phyloP scores from a whole-genome alignment of 106 monocot species.

The Apostasia shenzhenica region DNA sequence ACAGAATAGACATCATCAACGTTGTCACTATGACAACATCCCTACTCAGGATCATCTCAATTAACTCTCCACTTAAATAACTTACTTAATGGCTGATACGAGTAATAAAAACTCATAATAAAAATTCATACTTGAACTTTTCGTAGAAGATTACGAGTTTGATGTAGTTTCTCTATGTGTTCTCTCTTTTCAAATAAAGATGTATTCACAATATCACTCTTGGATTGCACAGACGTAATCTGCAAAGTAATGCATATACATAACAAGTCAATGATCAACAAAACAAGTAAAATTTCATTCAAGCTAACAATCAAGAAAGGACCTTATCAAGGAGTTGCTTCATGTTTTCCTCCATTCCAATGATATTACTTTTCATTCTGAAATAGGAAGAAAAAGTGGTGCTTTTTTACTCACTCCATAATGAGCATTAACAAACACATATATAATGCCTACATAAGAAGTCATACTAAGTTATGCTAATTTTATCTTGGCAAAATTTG shows the following conservation, averaged over 20 bases:
- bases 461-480: too few relatives aligned
- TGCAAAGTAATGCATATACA: slow-evolving; percentile 14
- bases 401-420: background rate
- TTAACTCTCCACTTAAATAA: too few relatives aligned
- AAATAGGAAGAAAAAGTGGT: background rate
- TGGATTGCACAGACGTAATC: slow-evolving; percentile 93
- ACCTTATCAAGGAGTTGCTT: slow-evolving; percentile 97
- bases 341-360: slow-evolving; percentile 97
- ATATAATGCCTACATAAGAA: background rate
- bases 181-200: slow-evolving; percentile 94
- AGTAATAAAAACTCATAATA: slow-evolving; percentile 11
- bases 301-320: background rate
- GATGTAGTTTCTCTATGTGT: slow-evolving; percentile 90
- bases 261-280: slow-evolving; percentile 1
- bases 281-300: background rate
- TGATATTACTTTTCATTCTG: slow-evolving; percentile 97
- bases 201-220: slow-evolving; percentile 79
- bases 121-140: slow-evolving; percentile 75
- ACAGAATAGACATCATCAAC: too few relatives aligned
- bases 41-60: too few relatives aligned
- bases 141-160: slow-evolving; percentile 74
- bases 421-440: background rate
- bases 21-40: too few relatives aligned
- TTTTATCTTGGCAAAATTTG: too few relatives aligned
- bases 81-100: too few relatives aligned